Base-by-base conservation (phyloP, 176 grass and related monocot genomes). In the Aegilops longissima region DNA sequence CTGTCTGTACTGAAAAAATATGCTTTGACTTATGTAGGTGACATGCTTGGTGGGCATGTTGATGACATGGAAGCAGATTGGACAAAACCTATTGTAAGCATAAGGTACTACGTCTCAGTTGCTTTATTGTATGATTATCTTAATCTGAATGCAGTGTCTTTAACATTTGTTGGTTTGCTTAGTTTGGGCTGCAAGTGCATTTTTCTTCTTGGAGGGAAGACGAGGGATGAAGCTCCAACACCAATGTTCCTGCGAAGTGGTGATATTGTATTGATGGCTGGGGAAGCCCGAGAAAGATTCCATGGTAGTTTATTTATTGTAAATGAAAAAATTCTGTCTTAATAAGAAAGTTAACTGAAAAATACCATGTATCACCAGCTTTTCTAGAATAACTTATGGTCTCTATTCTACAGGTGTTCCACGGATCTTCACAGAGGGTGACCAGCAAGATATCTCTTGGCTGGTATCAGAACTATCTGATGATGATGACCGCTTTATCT, bases 1-100 rank as follows among this genome's bases (percentile, higher is more conserved):
- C 47, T 44, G 17, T 61, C 7, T 29, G 2, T 74, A 33, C 52
- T 88, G 8, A 71, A 90, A 82, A 34, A 52, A 23, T 73, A 61
- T 34, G 29, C 52, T 45, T 88, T 65, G 23, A 80, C 52, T 82
- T 77, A 10, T 70, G 33, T 47, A 98, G 93, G 96, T 58, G 96
- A 98, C 80, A 95, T 95, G 96, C 90, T 98, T 79, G 93, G 96
- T 77, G 92, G 96, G 21, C 96, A 98, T 31, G 87, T 98, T 76
- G 96, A 95, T 88, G 93, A 98, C 91, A 95, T 98, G 93, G 96
- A 95, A 94, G 90, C 85, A 72, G 92, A 98, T 91, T 95, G 91
- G 93, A 94, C 88, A 75, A 95, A 92, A 87, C 96, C 93, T 82
- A 95, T 98, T 88, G 92, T 95, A 23, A 98, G 93, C 88, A 88